Evolutionary conservation across 1,284 basidiomycete species (phyloP).

Genomic region (Cryptococcus neoformans): DNA sequence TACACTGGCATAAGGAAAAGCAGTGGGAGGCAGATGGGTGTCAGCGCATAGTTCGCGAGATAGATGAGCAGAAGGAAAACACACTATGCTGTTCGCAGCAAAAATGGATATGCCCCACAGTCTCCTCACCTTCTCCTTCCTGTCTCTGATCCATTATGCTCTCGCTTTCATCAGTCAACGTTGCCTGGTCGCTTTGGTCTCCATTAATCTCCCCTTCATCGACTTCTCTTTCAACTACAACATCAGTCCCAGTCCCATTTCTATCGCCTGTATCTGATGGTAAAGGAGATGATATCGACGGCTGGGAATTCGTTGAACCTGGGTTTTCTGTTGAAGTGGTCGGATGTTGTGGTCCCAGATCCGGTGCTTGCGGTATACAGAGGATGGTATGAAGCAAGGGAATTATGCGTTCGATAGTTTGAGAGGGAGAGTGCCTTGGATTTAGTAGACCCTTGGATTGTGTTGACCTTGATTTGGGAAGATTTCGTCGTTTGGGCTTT

Average conservation of each 20-base stretch:
- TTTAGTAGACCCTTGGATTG: not conserved
- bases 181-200: not conserved
- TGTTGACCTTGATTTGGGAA: not conserved
- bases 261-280: too few species aligned
- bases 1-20: slow-evolving; percentile 2
- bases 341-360: not conserved
- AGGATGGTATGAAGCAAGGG: not conserved
- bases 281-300: too few species aligned
- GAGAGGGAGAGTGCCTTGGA: too few species aligned
- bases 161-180: not conserved
- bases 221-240: not conserved
- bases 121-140: slow-evolving; percentile 1
- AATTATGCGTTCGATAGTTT: not conserved
- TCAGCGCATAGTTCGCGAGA: not conserved
- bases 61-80: not conserved
- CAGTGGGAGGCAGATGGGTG: not conserved
- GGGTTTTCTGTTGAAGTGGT: not conserved
- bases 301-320: not conserved
- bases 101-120: slow-evolving; percentile 20
- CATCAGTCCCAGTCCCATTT: not conserved
- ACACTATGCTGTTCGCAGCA: slow-evolving; percentile 10
- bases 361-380: not conserved
- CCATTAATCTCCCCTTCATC: slow-evolving; percentile 1
- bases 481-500: not conserved
- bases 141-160: not conserved